Conservation (phyloP, 169 alveolate genomes). For the Plasmodium fragile region DNA sequence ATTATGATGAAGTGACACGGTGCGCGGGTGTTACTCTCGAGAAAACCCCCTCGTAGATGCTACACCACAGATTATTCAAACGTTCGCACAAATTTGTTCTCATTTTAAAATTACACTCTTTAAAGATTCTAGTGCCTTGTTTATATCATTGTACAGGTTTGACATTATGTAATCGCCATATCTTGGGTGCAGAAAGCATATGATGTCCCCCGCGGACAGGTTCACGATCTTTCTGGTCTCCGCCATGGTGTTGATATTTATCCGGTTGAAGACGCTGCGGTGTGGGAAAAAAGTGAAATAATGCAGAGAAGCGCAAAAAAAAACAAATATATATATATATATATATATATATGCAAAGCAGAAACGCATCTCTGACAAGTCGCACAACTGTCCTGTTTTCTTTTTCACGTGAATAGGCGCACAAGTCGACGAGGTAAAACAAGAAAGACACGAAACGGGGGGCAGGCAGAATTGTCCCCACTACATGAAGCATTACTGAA, state of each 20-base stretch:
- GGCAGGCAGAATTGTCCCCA: neutral
- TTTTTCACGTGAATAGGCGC: neutral
- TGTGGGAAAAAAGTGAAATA: neutral
- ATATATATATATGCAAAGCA: neutral
- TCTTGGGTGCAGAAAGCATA: constrained; percentile 86
- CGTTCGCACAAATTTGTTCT: neutral
- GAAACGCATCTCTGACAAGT: neutral
- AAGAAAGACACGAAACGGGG: too few species aligned
- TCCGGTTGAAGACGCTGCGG: constrained; percentile 58
- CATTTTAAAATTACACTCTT: constrained; percentile 69
- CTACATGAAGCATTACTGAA: constrained; percentile 71
- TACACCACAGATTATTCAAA: neutral
- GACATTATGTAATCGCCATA: constrained; percentile 86
- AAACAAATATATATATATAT: neutral
- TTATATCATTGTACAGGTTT: constrained; percentile 85
- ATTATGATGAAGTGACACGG: neutral
- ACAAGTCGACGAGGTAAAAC: neutral
- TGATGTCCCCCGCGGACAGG: constrained; percentile 79
- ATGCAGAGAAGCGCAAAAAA: neutral
- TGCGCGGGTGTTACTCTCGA: neutral
- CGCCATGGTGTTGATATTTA: constrained; percentile 67
- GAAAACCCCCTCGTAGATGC: neutral
- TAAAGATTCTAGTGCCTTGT: constrained; percentile 81
- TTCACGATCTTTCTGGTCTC: constrained; percentile 76
- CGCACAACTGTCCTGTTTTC: neutral